phyloP scores from a whole-genome alignment of 2,329 filamentous ascomycete genomes.

The Trichoderma hamatum region DNA sequence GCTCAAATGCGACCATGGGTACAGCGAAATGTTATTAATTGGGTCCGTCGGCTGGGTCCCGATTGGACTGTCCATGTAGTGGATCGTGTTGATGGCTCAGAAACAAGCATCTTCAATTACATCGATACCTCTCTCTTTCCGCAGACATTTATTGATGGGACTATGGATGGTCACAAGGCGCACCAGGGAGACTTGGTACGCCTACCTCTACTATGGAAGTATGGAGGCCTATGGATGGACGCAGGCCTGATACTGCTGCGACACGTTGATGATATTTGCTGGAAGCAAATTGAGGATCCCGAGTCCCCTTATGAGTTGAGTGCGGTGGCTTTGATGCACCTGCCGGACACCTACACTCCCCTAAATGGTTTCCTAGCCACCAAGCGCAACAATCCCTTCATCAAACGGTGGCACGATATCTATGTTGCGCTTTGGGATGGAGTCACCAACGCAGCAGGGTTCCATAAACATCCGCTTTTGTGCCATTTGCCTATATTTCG shows the following conservation, averaged over 20 bases:
- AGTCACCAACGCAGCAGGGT: constrained; percentile 36
- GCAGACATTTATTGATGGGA: constrained; percentile 46
- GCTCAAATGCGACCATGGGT: constrained; percentile 40
- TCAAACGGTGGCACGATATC: constrained; percentile 47
- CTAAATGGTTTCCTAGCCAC: constrained; percentile 50
- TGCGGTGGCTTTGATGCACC: constrained; percentile 8
- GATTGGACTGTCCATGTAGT: constrained; percentile 47
- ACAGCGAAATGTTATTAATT: constrained; percentile 43
- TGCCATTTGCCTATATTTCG: constrained; percentile 3
- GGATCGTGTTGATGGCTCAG: constrained; percentile 42
- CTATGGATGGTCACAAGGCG: constrained; percentile 49
- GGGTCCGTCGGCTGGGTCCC: constrained; percentile 41
- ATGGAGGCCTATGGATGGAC: constrained; percentile 51
- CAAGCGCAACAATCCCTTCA: constrained; percentile 47
- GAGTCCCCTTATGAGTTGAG: constrained; percentile 39
- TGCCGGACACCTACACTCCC: neutral
- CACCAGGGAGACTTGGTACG: constrained; percentile 54
- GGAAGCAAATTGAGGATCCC: constrained; percentile 45
- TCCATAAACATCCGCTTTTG: constrained; percentile 40
- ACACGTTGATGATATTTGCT: constrained; percentile 47
- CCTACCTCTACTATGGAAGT: constrained; percentile 44
- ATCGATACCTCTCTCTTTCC: constrained; percentile 43
- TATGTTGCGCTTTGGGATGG: constrained; percentile 44
- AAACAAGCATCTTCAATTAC: constrained; percentile 42
- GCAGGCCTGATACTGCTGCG: constrained; percentile 47